Conservation (phyloP, 257 asterid genomes). For the Nicotiana paniculata region DNA sequence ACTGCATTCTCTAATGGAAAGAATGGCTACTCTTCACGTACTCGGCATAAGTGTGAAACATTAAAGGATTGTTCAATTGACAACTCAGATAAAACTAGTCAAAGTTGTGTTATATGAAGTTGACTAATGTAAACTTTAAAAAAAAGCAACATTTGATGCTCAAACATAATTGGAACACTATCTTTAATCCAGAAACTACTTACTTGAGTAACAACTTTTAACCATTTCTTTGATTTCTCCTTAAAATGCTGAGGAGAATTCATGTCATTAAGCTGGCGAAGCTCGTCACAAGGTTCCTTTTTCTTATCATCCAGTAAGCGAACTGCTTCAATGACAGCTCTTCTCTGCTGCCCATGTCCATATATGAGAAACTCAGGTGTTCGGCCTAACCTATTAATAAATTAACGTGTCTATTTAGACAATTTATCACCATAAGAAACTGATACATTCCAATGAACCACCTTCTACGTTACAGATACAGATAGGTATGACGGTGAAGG, state of each 20-base stretch:
- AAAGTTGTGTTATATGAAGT: background rate
- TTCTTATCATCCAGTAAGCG: slow-evolving; percentile 69
- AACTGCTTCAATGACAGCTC: slow-evolving; percentile 81
- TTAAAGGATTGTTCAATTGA: background rate
- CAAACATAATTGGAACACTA: background rate
- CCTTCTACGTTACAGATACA: background rate
- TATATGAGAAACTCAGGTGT: slow-evolving; percentile 74
- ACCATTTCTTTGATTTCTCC: slow-evolving; percentile 93
- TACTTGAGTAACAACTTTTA: slow-evolving; percentile 81
- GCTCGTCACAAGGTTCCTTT: slow-evolving; percentile 31
- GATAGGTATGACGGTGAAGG: background rate
- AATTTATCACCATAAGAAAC: background rate
- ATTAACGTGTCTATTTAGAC: background rate
- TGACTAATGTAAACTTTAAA: background rate
- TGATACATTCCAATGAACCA: background rate
- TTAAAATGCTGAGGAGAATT: slow-evolving; percentile 70
- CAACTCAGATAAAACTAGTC: background rate
- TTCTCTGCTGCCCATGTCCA: slow-evolving; percentile 96
- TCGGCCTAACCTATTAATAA: slow-evolving; percentile 66
- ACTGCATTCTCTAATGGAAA: background rate
- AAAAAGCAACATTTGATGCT: background rate
- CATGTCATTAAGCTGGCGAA: slow-evolving; percentile 31
- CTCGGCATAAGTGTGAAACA: background rate
- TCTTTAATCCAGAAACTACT: slow-evolving; percentile 60
- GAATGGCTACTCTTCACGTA: background rate